phyloP scores from a whole-genome alignment of 345 rosid genomes.

The Sonneratia alba region DNA sequence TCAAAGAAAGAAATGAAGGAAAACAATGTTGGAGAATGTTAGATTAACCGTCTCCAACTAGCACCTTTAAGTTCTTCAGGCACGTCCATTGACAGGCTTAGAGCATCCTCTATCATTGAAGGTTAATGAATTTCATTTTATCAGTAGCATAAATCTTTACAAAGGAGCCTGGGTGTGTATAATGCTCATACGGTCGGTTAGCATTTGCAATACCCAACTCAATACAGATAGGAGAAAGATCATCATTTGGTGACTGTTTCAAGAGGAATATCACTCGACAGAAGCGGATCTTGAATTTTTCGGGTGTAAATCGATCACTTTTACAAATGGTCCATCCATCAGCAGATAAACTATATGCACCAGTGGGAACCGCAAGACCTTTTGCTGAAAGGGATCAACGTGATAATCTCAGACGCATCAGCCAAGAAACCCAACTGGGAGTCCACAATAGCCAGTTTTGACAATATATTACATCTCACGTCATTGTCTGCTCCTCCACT shows the following conservation, averaged over 20 bases:
- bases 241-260: not conserved
- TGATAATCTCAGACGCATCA: not conserved
- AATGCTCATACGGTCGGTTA: too few relatives aligned
- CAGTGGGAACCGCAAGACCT: not conserved
- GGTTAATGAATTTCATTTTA: too few relatives aligned
- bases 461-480: slow-evolving; percentile 25
- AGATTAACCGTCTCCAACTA: too few relatives aligned
- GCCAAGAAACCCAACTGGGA: not conserved
- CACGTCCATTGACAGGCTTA: too few relatives aligned
- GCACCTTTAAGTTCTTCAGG: too few relatives aligned
- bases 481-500: too few relatives aligned
- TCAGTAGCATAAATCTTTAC: too few relatives aligned
- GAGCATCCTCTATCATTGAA: too few relatives aligned
- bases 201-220: not conserved
- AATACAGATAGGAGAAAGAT: not conserved
- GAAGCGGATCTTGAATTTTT: not conserved
- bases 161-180: too few relatives aligned
- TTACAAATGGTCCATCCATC: not conserved
- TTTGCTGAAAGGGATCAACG: not conserved
- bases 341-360: not conserved
- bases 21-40: too few relatives aligned
- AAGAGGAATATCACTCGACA: not conserved
- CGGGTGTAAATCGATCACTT: not conserved
- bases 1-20: too few relatives aligned
- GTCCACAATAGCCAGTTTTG: not conserved